Base-by-base conservation (phyloP, 2,329 filamentous ascomycete genomes). In the Calonectria leucothoes region DNA sequence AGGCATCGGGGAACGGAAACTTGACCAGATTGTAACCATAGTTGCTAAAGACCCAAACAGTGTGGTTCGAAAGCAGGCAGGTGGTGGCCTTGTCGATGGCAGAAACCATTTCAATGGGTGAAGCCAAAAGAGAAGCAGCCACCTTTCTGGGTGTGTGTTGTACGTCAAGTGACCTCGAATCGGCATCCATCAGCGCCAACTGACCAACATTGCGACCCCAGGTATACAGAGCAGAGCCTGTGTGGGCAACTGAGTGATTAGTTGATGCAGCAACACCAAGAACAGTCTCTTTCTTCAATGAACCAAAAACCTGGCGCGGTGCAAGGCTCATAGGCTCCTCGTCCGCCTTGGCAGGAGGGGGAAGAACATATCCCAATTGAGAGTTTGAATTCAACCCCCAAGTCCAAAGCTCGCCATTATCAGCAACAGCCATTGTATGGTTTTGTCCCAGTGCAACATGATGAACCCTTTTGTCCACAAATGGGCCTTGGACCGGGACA, bases 171-270 rank as follows among this genome's bases (percentile, higher is more conserved):
- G 95, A 98, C 57, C 96, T 92, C 31, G 97, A 97, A 84, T 98
- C 96, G 0, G 97, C 96, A 82, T 98, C 97, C 86, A 98, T 95
- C 67, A 99, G 89, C 6, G 95, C 97, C 59, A 99, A 90, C 83
- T 99, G 97, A 2, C 97, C 97, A 78, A 95, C 92, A 79, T 98
- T 99, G 80, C 97, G 97, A 27, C 97, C 97, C 89, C 98, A 99
- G 2, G 95, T 98, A 82, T 94, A 99, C 1, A 99, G 86, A 1
- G 95, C 94, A 0, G 92, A 91, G 1, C 90, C 89, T 0, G 95
- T 98, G 80, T 97, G 94, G 0, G 95, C 95, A 4, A 97, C 96
- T 0, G 97, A 98, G 84, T 99, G 97, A 48, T 98, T 92, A 0
- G 94, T 89, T 2, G 97, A 98, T 8, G 97, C 96, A 2, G 97